phyloP scores from a whole-genome alignment of 805 yeast species.

The Tetrapisispora namnaoensis region DNA sequence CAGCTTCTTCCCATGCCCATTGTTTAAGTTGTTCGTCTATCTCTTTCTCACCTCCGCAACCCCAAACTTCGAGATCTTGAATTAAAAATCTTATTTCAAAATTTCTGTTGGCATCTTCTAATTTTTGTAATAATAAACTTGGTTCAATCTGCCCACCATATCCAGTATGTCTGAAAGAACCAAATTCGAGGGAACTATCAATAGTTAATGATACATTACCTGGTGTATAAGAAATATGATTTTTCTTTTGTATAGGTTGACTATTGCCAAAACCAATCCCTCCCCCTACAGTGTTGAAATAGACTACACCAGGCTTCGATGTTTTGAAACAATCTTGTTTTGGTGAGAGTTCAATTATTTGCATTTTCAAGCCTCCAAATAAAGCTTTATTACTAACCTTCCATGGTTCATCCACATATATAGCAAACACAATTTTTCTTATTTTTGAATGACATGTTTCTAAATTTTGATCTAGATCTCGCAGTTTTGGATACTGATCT shows the following conservation, averaged over 20 bases:
- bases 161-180: conserved; percentile 62
- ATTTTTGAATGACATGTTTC: conserved; percentile 13
- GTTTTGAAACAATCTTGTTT: conserved; percentile 44
- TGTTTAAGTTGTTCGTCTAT: conserved; percentile 62
- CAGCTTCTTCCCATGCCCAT: conserved; percentile 90
- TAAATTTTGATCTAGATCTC: conserved; percentile 22
- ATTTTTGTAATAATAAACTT: conserved; percentile 19
- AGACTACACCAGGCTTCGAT: conserved; percentile 34
- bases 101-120: conserved; percentile 14
- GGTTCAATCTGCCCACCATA: conserved; percentile 41
- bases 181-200: conserved; percentile 73
- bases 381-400: conserved; percentile 54
- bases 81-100: conserved; percentile 66
- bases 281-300: conserved; percentile 63
- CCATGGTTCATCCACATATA: conserved; percentile 69
- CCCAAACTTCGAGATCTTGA: conserved; percentile 83
- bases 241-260: conserved; percentile 49
- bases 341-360: conserved; percentile 63
- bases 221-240: conserved; percentile 40
- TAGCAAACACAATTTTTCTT: conserved; percentile 48
- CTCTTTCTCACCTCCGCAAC: conserved; percentile 74
- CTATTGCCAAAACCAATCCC: conserved; percentile 77
- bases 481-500: conserved; percentile 38
- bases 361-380: conserved; percentile 54
- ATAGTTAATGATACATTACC: conserved; percentile 76